Conservation (phyloP, 202 grass and related monocot genomes). For the Zoysia matrella region DNA sequence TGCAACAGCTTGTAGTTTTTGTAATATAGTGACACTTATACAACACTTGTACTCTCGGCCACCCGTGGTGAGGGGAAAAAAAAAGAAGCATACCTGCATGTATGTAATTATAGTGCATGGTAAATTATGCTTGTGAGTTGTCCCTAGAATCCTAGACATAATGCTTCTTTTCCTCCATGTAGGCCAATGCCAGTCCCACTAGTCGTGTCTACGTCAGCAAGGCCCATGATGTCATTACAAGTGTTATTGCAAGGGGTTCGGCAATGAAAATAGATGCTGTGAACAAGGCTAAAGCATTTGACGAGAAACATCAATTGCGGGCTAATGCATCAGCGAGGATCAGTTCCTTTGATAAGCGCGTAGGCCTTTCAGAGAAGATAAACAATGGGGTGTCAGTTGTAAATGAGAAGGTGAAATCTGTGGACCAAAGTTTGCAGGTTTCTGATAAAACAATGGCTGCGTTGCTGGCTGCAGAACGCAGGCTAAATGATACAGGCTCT, state of each 20-base stretch:
- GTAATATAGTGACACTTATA: background rate
- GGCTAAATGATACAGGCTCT: slow-evolving; percentile 88
- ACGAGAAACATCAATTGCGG: slow-evolving; percentile 80
- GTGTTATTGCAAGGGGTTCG: slow-evolving; percentile 84
- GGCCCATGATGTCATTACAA: slow-evolving; percentile 93
- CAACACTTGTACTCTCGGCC: background rate
- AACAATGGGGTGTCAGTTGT: slow-evolving; percentile 84
- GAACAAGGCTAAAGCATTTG: slow-evolving; percentile 96
- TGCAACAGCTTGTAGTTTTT: background rate
- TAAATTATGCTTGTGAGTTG: slow-evolving; percentile 13
- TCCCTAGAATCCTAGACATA: background rate
- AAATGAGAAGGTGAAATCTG: slow-evolving; percentile 92
- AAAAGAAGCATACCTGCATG: background rate
- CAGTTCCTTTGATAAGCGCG: slow-evolving; percentile 82
- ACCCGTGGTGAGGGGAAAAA: background rate
- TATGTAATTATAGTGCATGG: slow-evolving; percentile 16
- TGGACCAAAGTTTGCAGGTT: slow-evolving; percentile 88
- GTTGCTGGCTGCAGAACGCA: slow-evolving; percentile 81
- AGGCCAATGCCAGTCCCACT: slow-evolving; percentile 66
- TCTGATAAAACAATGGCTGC: slow-evolving; percentile 96
- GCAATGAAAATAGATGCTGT: slow-evolving; percentile 89
- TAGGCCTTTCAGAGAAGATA: slow-evolving; percentile 87
- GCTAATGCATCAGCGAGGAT: slow-evolving; percentile 80
- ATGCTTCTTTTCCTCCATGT: slow-evolving; percentile 14
- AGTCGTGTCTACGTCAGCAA: slow-evolving; percentile 73